phyloP scores from a whole-genome alignment of 768 basidiomycete genomes.

The Tricholoma saponaceum region DNA sequence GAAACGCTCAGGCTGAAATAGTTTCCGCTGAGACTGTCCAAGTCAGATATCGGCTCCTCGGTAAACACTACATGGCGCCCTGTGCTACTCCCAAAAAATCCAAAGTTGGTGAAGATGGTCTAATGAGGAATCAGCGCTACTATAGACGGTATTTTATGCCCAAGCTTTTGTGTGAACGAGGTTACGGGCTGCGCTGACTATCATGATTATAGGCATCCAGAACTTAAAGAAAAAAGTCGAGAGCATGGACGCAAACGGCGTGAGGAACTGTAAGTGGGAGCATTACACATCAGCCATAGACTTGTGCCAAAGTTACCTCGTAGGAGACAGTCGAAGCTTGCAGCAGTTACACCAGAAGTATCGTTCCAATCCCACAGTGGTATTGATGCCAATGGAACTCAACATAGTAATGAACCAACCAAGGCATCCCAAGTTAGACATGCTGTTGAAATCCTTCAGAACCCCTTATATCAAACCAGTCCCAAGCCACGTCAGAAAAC shows the following conservation, averaged over 20 bases:
- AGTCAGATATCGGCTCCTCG: not conserved
- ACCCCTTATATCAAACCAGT: not conserved
- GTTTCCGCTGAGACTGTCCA: not conserved
- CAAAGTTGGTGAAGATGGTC: slow-evolving; percentile 3
- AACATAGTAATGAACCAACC: not conserved
- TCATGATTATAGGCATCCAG: slow-evolving; percentile 2
- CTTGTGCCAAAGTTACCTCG: not conserved
- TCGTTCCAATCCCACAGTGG: not conserved
- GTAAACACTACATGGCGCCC: not conserved
- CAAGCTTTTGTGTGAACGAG: not conserved
- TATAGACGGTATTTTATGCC: not conserved
- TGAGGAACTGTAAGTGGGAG: slow-evolving; percentile 1
- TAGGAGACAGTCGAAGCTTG: not conserved
- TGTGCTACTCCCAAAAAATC: not conserved
- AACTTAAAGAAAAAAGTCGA: slow-evolving; percentile 2
- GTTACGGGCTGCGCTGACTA: not conserved
- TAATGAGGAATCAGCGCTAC: slow-evolving; percentile 2
- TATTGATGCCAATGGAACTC: not conserved
- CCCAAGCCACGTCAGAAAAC: not conserved
- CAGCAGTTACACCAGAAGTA: not conserved
- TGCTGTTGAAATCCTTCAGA: not conserved
- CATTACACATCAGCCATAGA: not conserved
- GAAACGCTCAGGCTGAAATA: not conserved
- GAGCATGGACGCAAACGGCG: not conserved
- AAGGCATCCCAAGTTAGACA: not conserved